Evolutionary conservation across 768 basidiomycete species (phyloP), one percentile per base, ranked within the genome.

Genomic region (Goffeauzyma gilvescens): DNA sequence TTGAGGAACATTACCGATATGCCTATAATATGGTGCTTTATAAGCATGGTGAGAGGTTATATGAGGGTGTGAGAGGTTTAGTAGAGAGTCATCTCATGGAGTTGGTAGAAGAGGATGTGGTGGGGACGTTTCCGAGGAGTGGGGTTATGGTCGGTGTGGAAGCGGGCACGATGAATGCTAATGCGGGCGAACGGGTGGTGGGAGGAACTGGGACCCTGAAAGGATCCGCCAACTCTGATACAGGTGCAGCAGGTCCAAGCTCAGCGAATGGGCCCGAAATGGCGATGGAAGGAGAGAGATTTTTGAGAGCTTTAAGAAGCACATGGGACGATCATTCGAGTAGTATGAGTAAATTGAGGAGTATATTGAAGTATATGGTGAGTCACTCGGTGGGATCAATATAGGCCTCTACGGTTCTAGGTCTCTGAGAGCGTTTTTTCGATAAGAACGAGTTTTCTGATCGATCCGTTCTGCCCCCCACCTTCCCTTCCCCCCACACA

Each of bases 321-420:
- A 80, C 90, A 0, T 96, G 93, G 89, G 81, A 89, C 42, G 86
- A 95, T 59, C 93, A 98, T 63, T 76, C 70, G 4, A 75, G 78
- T 9, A 84, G 78, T 59, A 83, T 95, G 82, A 68, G 72, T 21
- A 83, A 89, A 60, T 62, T 98, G 46, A 75, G 78, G 9, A 85
- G 87, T 62, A 74, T 98, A 31, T 68, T 96, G 51, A 85, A 82
- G 58, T 98, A 98, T 59, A 93, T 98, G 87, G 93, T 93, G 54
- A 43, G 74, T 65, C 28, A n/a, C n/a, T n/a, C n/a, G n/a, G n/a
- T n/a, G n/a, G n/a, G n/a, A n/a, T n/a, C n/a, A 4, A 21, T 36
- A 28, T n/a, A 30, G 28, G n/a, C n/a, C n/a, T n/a, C n/a, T n/a
- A n/a, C n/a, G n/a, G n/a, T n/a, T n/a, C n/a, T n/a, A n/a, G n/a